Conservation (phyloP, 352 stramenopile genomes). For the Globisporangium parvum region DNA sequence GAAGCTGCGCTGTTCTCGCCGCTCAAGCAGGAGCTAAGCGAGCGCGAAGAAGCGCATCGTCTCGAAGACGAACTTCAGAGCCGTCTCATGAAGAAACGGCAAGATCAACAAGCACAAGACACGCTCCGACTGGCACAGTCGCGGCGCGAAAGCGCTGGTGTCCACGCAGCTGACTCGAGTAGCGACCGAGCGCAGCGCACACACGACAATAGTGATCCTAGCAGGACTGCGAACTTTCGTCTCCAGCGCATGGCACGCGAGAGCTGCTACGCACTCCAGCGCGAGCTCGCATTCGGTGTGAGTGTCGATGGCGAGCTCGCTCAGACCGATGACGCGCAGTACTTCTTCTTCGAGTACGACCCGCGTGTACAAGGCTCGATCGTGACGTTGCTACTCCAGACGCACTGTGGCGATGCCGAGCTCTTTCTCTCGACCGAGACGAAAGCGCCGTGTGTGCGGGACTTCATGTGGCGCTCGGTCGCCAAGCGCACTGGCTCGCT, state of each 20-base stretch:
- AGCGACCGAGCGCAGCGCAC: not conserved
- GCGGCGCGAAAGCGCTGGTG: conserved; percentile 9
- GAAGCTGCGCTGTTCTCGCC: conserved; percentile 52
- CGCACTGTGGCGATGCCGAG: conserved; percentile 38
- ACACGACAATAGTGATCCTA: too few species aligned
- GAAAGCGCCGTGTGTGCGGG: conserved; percentile 45
- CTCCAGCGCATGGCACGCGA: conserved; percentile 46
- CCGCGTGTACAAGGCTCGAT: conserved; percentile 32
- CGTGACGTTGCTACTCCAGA: conserved; percentile 53
- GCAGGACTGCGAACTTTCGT: conserved; percentile 28
- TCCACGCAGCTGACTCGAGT: not conserved
- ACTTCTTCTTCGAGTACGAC: conserved; percentile 58
- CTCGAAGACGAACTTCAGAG: conserved; percentile 42
- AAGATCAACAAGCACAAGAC: conserved; percentile 49
- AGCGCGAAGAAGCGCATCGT: conserved; percentile 35
- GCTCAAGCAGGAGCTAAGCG: conserved; percentile 35
- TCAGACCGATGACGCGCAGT: conserved; percentile 17
- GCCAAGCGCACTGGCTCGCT: conserved; percentile 6
- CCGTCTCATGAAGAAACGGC: conserved; percentile 53
- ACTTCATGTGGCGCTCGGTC: conserved; percentile 66
- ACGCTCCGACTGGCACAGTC: conserved; percentile 31
- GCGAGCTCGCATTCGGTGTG: conserved; percentile 47
- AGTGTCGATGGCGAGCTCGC: conserved; percentile 24
- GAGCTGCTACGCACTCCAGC: conserved; percentile 37
- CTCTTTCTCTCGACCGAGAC: conserved; percentile 71